A percentile compares a stretch with the other conserved stretches of the same genome.
These are phyloP conservation scores for Apiospora sp. DNA, from an alignment of 2,329 filamentous ascomycete species.

Conservation along the genomic window DNA sequence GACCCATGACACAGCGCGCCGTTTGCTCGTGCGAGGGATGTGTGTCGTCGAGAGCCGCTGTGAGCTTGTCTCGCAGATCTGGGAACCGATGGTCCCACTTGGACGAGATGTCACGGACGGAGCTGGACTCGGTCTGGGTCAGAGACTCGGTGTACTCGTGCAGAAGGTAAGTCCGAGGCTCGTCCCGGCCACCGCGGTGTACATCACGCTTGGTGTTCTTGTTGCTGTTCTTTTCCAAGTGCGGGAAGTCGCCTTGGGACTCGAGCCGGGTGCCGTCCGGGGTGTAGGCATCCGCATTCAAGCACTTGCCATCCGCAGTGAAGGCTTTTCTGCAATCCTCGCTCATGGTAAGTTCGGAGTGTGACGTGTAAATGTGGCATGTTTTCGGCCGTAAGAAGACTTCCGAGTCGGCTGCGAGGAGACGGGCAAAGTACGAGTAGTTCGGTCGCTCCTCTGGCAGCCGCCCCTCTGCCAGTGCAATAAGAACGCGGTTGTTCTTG, in stretches of 20 bases:
- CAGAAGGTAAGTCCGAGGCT: slow-evolving; percentile 53
- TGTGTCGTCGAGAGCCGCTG: slow-evolving; percentile 56
- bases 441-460: slow-evolving; percentile 67
- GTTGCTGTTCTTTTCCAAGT: slow-evolving; percentile 62
- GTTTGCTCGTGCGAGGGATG: slow-evolving; percentile 41
- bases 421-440: slow-evolving; percentile 67
- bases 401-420: slow-evolving; percentile 60
- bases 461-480: slow-evolving; percentile 64
- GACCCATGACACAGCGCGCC: slow-evolving; percentile 46
- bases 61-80: slow-evolving; percentile 60
- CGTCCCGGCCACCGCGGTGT: slow-evolving; percentile 55
- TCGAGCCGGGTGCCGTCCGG: slow-evolving; percentile 38
- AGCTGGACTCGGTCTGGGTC: slow-evolving; percentile 63
- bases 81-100: slow-evolving; percentile 68
- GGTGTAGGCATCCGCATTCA: slow-evolving; percentile 39
- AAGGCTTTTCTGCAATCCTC: slow-evolving; percentile 38
- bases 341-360: slow-evolving; percentile 58
- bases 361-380: slow-evolving; percentile 67
- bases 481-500: slow-evolving; percentile 71
- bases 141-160: slow-evolving; percentile 66
- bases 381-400: slow-evolving; percentile 65
- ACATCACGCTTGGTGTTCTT: slow-evolving; percentile 56
- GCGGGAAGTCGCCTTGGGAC: slow-evolving; percentile 54
- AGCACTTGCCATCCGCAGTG: slow-evolving; percentile 24
- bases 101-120: slow-evolving; percentile 59